Evolutionary conservation across 495 filamentous ascomycete genomes (phyloP).

Genomic region (Cryomyces minteri): DNA sequence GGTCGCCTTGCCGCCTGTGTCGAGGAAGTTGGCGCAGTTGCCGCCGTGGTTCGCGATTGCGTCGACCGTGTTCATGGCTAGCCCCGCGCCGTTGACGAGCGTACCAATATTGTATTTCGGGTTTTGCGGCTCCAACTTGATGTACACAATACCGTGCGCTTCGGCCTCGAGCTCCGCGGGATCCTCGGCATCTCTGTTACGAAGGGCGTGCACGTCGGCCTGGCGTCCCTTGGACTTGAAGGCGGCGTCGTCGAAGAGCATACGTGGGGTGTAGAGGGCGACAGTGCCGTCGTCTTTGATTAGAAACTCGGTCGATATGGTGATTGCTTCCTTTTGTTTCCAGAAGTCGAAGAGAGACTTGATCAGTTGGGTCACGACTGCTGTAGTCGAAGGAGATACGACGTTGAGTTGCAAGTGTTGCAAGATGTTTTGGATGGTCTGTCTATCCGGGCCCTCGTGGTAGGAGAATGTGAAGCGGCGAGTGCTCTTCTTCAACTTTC

Average conservation of each 20-base stretch:
- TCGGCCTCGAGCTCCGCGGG: constrained; percentile 46
- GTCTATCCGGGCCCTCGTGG: constrained; percentile 15
- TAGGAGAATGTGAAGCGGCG: constrained; percentile 45
- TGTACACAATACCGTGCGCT: constrained; percentile 54
- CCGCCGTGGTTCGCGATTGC: constrained; percentile 48
- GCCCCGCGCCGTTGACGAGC: constrained; percentile 71
- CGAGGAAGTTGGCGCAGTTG: constrained; percentile 63
- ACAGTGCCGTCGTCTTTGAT: constrained; percentile 9
- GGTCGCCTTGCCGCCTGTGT: constrained; percentile 83
- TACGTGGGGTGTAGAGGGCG: constrained; percentile 26
- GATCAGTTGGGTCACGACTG: constrained; percentile 31
- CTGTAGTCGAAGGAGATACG: constrained; percentile 17
- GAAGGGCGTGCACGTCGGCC: constrained; percentile 37
- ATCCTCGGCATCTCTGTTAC: constrained; percentile 31
- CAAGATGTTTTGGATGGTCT: constrained; percentile 24
- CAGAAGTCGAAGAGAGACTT: constrained; percentile 39
- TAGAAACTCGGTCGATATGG: constrained; percentile 5
- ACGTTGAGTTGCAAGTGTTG: constrained; percentile 32
- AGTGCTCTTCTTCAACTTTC: too few species aligned
- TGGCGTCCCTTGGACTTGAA: constrained; percentile 48
- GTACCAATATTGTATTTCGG: constrained; percentile 39
- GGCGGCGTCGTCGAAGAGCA: constrained; percentile 68
- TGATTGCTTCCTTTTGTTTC: constrained; percentile 47
- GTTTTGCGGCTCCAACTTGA: constrained; percentile 24
- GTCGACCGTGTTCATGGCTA: constrained; percentile 87